These are phyloP conservation scores for Amylocystis lapponica DNA, from an alignment of 768 basidiomycete species.

Conservation along the genomic window DNA sequence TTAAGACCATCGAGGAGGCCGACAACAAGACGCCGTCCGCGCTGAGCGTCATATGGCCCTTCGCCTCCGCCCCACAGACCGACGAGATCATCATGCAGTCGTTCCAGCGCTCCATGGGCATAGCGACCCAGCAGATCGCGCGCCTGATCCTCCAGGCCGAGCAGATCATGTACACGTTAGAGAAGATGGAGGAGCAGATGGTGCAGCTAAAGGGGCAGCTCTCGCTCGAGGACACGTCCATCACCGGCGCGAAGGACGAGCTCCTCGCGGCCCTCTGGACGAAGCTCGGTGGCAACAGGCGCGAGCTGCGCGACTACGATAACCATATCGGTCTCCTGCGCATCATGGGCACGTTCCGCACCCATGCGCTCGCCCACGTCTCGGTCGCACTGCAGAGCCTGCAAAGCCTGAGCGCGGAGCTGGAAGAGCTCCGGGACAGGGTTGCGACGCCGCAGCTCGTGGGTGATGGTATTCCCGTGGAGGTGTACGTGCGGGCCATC, in stretches of 20 bases:
- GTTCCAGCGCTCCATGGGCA: slow-evolving; percentile 59
- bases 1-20: slow-evolving; percentile 45
- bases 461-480: slow-evolving; percentile 54
- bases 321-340: slow-evolving; percentile 48
- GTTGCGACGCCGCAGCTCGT: slow-evolving; percentile 63
- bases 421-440: slow-evolving; percentile 71
- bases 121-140: slow-evolving; percentile 44
- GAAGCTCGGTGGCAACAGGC: slow-evolving; percentile 54
- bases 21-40: slow-evolving; percentile 21
- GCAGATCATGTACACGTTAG: slow-evolving; percentile 46
- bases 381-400: slow-evolving; percentile 57
- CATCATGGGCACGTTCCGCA: slow-evolving; percentile 51
- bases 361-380: slow-evolving; percentile 61
- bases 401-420: slow-evolving; percentile 59
- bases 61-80: slow-evolving; percentile 24
- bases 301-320: slow-evolving; percentile 42
- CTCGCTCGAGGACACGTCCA: slow-evolving; percentile 47
- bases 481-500: slow-evolving; percentile 76
- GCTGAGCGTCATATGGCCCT: slow-evolving; percentile 23
- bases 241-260: slow-evolving; percentile 41
- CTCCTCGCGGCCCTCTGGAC: slow-evolving; percentile 70
- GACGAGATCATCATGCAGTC: slow-evolving; percentile 44
- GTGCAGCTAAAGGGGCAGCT: slow-evolving; percentile 51
- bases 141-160: slow-evolving; percentile 68
- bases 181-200: slow-evolving; percentile 58